These are phyloP conservation scores for Triticum dicoccoides DNA, from an alignment of 176 grass and related monocot species.

Conservation along the genomic window DNA sequence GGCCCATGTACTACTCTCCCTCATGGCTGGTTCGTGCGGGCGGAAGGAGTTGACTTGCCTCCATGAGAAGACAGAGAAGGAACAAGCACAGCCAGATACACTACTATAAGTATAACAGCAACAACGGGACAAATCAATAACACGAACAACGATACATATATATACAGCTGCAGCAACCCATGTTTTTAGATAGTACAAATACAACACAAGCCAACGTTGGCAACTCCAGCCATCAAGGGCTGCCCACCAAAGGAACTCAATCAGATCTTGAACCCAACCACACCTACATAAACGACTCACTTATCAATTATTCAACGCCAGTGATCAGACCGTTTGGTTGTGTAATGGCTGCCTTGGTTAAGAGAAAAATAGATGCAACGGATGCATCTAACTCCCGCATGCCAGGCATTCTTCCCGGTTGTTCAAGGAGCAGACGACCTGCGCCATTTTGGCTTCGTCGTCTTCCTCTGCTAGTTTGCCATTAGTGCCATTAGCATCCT, in stretches of 20 bases:
- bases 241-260: neutral
- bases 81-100: conserved; percentile 27
- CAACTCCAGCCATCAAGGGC: neutral
- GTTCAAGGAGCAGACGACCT: conserved; percentile 91
- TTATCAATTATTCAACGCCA: conserved; percentile 29
- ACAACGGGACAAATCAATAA: neutral
- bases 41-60: too few relatives aligned
- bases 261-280: neutral
- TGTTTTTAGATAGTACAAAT: neutral
- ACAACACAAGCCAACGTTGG: conserved; percentile 9
- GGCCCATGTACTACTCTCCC: too few relatives aligned
- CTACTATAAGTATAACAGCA: neutral
- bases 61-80: too few relatives aligned
- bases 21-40: too few relatives aligned
- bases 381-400: conserved; percentile 72
- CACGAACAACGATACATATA: conserved; percentile 27
- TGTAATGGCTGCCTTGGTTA: conserved; percentile 21
- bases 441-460: conserved; percentile 92
- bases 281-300: neutral
- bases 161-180: conserved; percentile 33
- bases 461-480: conserved; percentile 36
- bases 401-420: conserved; percentile 88
- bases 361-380: neutral
- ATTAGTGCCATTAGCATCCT: conserved; percentile 39
- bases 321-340: conserved; percentile 14